phyloP scores from a whole-genome alignment of 768 basidiomycete genomes.

The Lentinula aciculospora region DNA sequence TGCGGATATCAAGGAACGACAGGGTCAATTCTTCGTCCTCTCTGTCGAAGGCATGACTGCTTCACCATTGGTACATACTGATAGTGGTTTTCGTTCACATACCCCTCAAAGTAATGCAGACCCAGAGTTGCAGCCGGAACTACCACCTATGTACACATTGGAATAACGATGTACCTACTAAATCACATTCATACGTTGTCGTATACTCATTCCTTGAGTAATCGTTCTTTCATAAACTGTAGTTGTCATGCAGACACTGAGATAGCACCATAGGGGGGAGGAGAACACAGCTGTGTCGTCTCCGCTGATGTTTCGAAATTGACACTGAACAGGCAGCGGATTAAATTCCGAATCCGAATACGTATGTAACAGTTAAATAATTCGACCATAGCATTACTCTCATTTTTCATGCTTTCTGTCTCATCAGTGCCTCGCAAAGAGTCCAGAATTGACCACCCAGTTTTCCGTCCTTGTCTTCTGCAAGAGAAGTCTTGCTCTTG shows the following conservation, averaged over 20 bases:
- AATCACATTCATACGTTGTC: too few relatives aligned
- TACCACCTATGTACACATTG: constrained; percentile 4
- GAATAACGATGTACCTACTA: not conserved
- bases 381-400: not conserved
- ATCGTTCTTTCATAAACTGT: too few relatives aligned
- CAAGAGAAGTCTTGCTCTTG: not conserved
- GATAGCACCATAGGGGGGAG: not conserved
- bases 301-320: too few relatives aligned
- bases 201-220: too few relatives aligned
- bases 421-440: constrained; percentile 7
- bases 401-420: not conserved
- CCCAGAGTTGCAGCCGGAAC: not conserved
- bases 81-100: constrained; percentile 1
- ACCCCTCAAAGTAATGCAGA: not conserved
- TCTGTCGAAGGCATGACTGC: not conserved
- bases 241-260: too few relatives aligned
- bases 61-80: constrained; percentile 3
- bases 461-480: constrained; percentile 9
- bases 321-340: too few relatives aligned
- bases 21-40: not conserved
- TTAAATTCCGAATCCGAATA: too few relatives aligned
- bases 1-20: not conserved
- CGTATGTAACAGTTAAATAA: too few relatives aligned
- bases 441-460: constrained; percentile 9
- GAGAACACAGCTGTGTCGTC: too few relatives aligned